These are phyloP conservation scores for Wickerhamomyces tratensis DNA, from an alignment of 805 yeast species.

Conservation along the genomic window DNA sequence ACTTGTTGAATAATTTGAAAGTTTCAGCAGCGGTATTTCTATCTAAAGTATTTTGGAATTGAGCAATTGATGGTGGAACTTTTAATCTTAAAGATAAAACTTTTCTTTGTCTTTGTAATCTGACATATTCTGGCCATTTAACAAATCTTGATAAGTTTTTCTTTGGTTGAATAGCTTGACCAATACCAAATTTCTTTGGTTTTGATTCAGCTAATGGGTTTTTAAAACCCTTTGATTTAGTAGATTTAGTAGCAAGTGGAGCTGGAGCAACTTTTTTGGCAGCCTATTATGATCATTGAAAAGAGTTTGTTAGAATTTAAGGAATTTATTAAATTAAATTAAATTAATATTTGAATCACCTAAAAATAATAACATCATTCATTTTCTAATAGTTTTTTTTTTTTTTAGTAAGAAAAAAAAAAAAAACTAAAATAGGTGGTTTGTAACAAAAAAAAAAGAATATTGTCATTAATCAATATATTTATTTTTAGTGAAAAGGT, in stretches of 20 bases:
- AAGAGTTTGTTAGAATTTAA: conserved; percentile 17
- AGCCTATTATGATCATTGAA: conserved; percentile 39
- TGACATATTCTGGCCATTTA: conserved; percentile 98
- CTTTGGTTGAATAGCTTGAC: conserved; percentile 92
- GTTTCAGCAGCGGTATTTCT: conserved; percentile 98
- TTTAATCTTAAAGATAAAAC: conserved; percentile 90
- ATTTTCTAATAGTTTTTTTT: no score
- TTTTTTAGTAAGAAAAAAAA: no score
- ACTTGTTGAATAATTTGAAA: conserved; percentile 96
- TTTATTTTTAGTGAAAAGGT: no score
- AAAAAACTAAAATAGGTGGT: no score
- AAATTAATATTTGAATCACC: no score
- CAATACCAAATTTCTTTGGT: conserved; percentile 93
- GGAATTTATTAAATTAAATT: neutral
- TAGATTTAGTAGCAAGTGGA: conserved; percentile 75
- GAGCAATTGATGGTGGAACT: conserved; percentile 98
- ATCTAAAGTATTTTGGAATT: conserved; percentile 93
- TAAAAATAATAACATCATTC: no score
- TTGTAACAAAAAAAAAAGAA: no score
- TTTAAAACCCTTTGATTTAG: conserved; percentile 47
- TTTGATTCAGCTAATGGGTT: conserved; percentile 87
- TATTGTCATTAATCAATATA: no score
- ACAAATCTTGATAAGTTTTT: conserved; percentile 95
- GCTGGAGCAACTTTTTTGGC: conserved; percentile 94
- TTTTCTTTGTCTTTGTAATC: conserved; percentile 98